Percentiles rank a stretch among this genome's conserved stretches.
Evolutionary conservation across 129 eudicot genomes (phyloP).

Genomic region (Scalesia atractyloides): DNA sequence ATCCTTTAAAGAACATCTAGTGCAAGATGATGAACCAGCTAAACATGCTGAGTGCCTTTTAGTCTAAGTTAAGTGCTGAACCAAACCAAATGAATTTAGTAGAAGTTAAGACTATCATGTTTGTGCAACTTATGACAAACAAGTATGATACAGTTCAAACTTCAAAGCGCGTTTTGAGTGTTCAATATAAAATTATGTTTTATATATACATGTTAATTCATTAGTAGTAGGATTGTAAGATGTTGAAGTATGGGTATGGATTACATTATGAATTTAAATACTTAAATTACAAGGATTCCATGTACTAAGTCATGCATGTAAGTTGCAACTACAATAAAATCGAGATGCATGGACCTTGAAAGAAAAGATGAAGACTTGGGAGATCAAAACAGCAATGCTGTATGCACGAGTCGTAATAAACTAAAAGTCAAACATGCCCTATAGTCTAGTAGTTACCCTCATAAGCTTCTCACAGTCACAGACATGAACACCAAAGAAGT

Average conservation of each 20-base stretch:
- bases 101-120: background rate
- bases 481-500: background rate
- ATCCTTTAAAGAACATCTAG: background rate
- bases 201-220: background rate
- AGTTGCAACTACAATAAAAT: background rate
- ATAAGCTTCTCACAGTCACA: background rate
- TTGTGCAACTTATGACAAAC: background rate
- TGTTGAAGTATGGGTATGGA: background rate
- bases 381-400: background rate
- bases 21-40: background rate
- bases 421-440: conserved; percentile 17
- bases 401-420: background rate
- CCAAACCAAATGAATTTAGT: background rate
- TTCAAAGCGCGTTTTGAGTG: conserved; percentile 2
- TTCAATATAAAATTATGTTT: background rate
- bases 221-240: background rate
- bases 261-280: background rate
- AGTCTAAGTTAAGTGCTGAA: conserved; percentile 3
- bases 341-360: background rate
- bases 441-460: background rate
- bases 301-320: background rate
- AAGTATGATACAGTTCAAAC: conserved; percentile 5
- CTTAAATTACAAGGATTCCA: background rate
- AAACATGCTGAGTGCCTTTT: background rate
- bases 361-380: background rate